Base-by-base conservation (phyloP, 192 early-diverging fungal species). In the Linnemannia schmuckeri region DNA sequence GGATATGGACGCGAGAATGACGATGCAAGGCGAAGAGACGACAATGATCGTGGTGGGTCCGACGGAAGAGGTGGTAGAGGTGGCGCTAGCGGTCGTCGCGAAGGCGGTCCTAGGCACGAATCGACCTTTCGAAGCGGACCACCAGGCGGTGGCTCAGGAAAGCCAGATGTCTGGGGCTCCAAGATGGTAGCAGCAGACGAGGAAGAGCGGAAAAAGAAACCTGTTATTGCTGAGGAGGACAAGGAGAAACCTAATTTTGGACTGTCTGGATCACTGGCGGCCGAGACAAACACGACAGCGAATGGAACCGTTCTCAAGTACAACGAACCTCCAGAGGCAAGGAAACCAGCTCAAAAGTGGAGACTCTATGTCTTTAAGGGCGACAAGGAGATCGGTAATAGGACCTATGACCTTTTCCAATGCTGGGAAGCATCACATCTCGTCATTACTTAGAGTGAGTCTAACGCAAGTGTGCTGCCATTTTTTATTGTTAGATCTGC, bases 331-430 rank as follows among this genome's bases (percentile, higher is more conserved):
- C 88, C 94, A 0, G 98, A 99, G 85, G 97, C 97, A 0, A 90
- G 96, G 37, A 95, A 94, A 71, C 96, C 97, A 10, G 91, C 76
- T 22, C 84, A 90, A 38, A 91, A 90, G 75, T 98, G 94, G 94
- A 92, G 97, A 71, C 87, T 99, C 30, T 98, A 98, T 83, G 96
- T 98, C 4, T 99, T 99, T 87, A 99, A 99, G 82, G 96, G 96
- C 54, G 93, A 94, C 66, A 94, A 97, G 61, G 94, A 97, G 84
- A 89, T 97, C 42, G 96, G 96, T 94, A 89, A 78, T 87, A 72
- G 2, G 18, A 52, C 6, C 4, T 4, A 18, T 0, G 35, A 27
- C 24, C 1, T 3, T 72, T 40, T 49, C 1, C 30, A 66, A 66
- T 27, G 55, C 5, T 18, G 20, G 49, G 3, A 52, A 4, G 18